phyloP scores from a whole-genome alignment of 805 yeast species.

The Candida morakotiae region DNA sequence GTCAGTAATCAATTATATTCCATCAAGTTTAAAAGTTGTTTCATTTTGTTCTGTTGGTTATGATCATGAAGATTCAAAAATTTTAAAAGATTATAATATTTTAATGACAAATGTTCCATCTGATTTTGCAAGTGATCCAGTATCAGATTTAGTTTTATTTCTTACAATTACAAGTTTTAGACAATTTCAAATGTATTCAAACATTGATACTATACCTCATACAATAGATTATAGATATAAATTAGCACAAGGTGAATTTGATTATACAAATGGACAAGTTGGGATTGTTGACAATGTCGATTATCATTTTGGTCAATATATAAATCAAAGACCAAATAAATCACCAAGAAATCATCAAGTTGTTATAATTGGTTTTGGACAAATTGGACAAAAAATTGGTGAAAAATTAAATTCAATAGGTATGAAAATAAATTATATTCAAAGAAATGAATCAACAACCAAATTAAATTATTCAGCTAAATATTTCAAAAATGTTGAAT shows the following conservation, averaged over 20 bases:
- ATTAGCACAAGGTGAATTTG: constrained; percentile 30
- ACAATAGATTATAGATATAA: constrained; percentile 44
- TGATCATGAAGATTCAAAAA: constrained; percentile 45
- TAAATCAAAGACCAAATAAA: constrained; percentile 42
- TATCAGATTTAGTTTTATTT: constrained; percentile 66
- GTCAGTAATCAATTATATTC: constrained; percentile 39
- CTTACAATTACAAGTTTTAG: constrained; percentile 60
- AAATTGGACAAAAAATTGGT: constrained; percentile 67
- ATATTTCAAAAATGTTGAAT: constrained; percentile 34
- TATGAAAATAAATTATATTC: constrained; percentile 60
- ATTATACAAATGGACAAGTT: constrained; percentile 24
- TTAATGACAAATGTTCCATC: constrained; percentile 55
- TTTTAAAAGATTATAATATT: constrained; percentile 41
- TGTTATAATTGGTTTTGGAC: constrained; percentile 71
- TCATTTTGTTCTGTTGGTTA: constrained; percentile 56
- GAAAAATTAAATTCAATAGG: constrained; percentile 53
- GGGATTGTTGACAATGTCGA: constrained; percentile 4
- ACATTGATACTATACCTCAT: constrained; percentile 35
- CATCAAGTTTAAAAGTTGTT: constrained; percentile 42
- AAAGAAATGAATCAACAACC: constrained; percentile 40
- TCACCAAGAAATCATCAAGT: constrained; percentile 57
- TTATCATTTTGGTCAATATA: constrained; percentile 35
- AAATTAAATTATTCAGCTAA: constrained; percentile 42
- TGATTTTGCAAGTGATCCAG: constrained; percentile 60
- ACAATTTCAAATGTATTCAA: constrained; percentile 46